Percentiles rank a stretch among this genome's conserved stretches.
phyloP scores from a whole-genome alignment of 2,329 filamentous ascomycete genomes.

The Botrytis tulipae region DNA sequence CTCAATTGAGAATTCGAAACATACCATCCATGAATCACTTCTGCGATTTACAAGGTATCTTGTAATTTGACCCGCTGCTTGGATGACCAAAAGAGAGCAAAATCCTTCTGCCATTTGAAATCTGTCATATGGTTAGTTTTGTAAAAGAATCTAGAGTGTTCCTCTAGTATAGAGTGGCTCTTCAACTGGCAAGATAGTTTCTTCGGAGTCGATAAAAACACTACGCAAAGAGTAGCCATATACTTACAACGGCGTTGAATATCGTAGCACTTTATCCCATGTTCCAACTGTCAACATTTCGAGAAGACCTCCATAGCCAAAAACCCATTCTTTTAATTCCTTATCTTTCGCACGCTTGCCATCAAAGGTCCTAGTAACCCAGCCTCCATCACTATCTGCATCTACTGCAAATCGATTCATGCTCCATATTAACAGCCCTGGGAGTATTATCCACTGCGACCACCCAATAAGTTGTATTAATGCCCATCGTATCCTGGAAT shows the following conservation, averaged over 20 bases:
- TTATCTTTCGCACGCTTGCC: constrained; percentile 62
- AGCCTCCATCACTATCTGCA: constrained; percentile 66
- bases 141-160: background rate
- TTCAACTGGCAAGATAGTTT: background rate
- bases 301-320: constrained; percentile 79
- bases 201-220: background rate
- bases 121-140: constrained; percentile 10
- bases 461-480: constrained; percentile 68
- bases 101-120: constrained; percentile 97
- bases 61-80: constrained; percentile 90
- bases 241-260: constrained; percentile 72
- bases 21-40: constrained; percentile 94
- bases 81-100: constrained; percentile 92
- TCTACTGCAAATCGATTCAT: constrained; percentile 94
- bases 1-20: constrained; percentile 38
- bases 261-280: constrained; percentile 86
- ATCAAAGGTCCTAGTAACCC: constrained; percentile 78
- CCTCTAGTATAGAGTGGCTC: background rate
- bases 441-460: constrained; percentile 84
- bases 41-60: constrained; percentile 90
- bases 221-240: background rate
- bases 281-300: constrained; percentile 77
- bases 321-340: constrained; percentile 80
- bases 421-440: constrained; percentile 87
- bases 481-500: constrained; percentile 71